Base-by-base conservation (phyloP, 441 rosid species). In the Erodium texanum region DNA sequence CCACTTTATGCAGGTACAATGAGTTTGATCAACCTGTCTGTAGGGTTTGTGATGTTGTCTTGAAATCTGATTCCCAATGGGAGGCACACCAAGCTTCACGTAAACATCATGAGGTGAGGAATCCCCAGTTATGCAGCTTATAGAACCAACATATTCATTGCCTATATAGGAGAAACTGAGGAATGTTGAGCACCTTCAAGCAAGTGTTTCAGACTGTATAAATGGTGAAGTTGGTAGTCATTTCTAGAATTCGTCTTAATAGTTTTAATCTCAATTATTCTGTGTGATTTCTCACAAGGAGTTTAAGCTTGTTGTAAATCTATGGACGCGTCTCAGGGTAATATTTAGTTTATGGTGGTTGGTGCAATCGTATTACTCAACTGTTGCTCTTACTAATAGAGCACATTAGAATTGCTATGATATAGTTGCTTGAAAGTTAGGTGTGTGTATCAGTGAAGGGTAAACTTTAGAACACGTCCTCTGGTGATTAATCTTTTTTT, bases 41-140 rank as follows among this genome's bases (percentile, higher is more conserved):
- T 73, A 78, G 91, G 72, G 87, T 93, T 20, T 93, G 97, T 70
- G 84, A 89, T 65, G 52, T 89, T 22, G 90, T 87, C 67, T 81
- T 93, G 83, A 93, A 89, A 75, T 86, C 91, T 61, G 93, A 87
- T 32, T 84, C 96, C 61, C 76, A 71, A 0, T 93, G 97, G 97
- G 96, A 88, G 81, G 96, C 89, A 0, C 97, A 93, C 79, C 97
- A 93, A 83, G 93, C 89, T 84, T 93, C 97, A 66, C 92, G 92
- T 68, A 93, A 93, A 71, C 99, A 91, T 78, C 88, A 69, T 56
- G 89, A 91, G 96, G 99, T 86, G 24, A 70, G 64, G 7, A 66
- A 64, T 59, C 43, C 3, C 54, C 64, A 23, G 23, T 11, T 22
- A 14, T 59, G 18, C 54, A 45, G 5, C 54, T 15, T 14, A 45